Evolutionary conservation across 768 basidiomycete genomes (phyloP), one percentile per base, ranked within the genome.

Genomic region (Gloeopeniophorella convolvens): DNA sequence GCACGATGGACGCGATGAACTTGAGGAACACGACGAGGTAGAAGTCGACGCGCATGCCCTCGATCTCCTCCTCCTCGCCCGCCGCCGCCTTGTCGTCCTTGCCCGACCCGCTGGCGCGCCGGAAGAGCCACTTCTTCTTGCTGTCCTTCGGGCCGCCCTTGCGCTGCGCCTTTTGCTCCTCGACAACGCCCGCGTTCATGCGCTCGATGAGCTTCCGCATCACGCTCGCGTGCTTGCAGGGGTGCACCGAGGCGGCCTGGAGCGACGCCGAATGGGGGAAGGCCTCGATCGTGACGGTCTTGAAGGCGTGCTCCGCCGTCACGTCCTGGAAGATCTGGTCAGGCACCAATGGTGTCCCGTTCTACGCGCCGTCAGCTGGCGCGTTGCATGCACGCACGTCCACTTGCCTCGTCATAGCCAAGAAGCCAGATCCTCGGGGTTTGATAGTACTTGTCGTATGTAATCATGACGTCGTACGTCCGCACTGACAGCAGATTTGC

Each of bases 161-260:
- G 55, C 78, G 78, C 53, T 79, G 75, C 13, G 83, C 81, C 16
- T 89, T 76, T 65, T 92, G 89, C 64, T 89, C 83, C 53, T 84
- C 89, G 47, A 86, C 76, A 23, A 92, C 85, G 54, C 82, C 82
- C 58, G 79, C 80, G 68, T 98, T 96, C 93, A 98, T 97, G 50
- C 95, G 80, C 67, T 98, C 95, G 63, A 98, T 97, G 54, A 98
- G 91, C 66, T 97, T 98, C 79, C 96, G 97, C 96, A 99, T 99
- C 50, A 99, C 96, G 66, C 85, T 90, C 1, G 93, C 89, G 66
- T 99, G 95, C 64, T 96, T 97, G 79, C 95, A 99, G 2, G 95
- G 95, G 66, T 99, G 95, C 10, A 99, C 95, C 0, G 88, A 92
- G 0, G 94, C 96, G 1, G 85, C 83, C 63, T 90, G 85, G 39